Evolutionary conservation across 257 asterid genomes (phyloP).

Genomic region (Salvia hispanica): DNA sequence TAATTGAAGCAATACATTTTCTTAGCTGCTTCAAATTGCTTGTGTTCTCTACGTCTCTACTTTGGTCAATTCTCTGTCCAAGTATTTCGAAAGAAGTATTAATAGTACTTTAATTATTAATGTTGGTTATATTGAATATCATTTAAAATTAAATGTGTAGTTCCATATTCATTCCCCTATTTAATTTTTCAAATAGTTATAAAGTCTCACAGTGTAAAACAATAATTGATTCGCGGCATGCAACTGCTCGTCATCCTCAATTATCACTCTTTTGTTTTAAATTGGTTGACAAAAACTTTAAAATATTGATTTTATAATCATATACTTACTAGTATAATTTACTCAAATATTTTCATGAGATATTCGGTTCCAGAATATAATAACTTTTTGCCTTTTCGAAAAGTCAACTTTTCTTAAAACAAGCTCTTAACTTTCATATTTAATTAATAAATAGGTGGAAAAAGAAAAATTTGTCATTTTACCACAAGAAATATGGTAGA

Average conservation of each 20-base stretch:
- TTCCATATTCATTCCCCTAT: neutral
- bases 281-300: neutral
- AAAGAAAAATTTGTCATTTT: too few species aligned
- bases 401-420: neutral
- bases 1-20: too few species aligned
- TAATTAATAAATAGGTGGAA: too few species aligned
- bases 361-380: neutral
- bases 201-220: slow-evolving; percentile 6
- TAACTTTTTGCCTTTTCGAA: neutral
- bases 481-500: too few species aligned
- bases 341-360: neutral
- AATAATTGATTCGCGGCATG: slow-evolving; percentile 9
- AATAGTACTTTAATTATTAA: neutral
- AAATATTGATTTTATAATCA: neutral
- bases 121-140: neutral
- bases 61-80: slow-evolving; percentile 18
- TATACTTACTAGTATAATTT: neutral
- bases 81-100: neutral
- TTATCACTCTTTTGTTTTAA: slow-evolving; percentile 21
- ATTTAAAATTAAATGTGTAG: neutral
- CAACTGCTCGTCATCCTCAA: neutral
- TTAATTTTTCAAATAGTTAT: neutral
- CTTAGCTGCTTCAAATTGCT: slow-evolving; percentile 8
- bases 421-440: neutral
- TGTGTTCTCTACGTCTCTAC: neutral